Percentiles rank a stretch among this genome's conserved stretches.
These are phyloP conservation scores for Avena insularis DNA, from an alignment of 176 grass and related monocot genomes.

Conservation along the genomic window DNA sequence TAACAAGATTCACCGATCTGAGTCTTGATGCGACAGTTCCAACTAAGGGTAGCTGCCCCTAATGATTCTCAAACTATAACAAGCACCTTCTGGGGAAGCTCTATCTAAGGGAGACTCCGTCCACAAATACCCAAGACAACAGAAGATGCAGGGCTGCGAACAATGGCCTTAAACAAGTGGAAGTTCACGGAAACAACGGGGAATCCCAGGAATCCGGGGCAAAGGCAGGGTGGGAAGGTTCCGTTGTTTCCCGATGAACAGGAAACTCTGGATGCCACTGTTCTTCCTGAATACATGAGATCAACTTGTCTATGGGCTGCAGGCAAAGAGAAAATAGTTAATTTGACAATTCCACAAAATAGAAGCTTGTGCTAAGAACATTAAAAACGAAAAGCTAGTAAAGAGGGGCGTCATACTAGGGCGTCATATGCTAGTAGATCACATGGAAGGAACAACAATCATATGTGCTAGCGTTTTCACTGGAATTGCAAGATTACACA, in stretches of 20 bases:
- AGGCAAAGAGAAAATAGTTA: constrained; percentile 38
- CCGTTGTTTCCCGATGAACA: constrained; percentile 89
- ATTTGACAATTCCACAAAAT: constrained; percentile 11
- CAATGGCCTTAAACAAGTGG: constrained; percentile 97
- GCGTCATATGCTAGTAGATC: not conserved
- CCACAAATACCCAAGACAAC: constrained; percentile 64
- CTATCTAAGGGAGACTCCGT: constrained; percentile 57
- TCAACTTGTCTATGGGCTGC: constrained; percentile 85
- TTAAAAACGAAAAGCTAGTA: not conserved
- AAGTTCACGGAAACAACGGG: constrained; percentile 74
- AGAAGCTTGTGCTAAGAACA: constrained; percentile 1
- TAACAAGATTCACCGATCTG: constrained; percentile 33
- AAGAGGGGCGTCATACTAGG: not conserved
- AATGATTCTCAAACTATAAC: constrained; percentile 44
- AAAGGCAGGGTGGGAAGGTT: constrained; percentile 71
- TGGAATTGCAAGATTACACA: not conserved
- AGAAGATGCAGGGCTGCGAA: constrained; percentile 91
- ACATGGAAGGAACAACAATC: not conserved
- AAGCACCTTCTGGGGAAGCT: constrained; percentile 40
- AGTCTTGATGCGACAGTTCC: constrained; percentile 22
- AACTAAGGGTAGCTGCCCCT: constrained; percentile 29
- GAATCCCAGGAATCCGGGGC: constrained; percentile 73
- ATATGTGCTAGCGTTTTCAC: not conserved
- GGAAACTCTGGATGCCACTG: constrained; percentile 90
- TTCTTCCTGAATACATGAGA: constrained; percentile 96